phyloP scores from a whole-genome alignment of 495 filamentous ascomycete species.

The Neurospora sp. region DNA sequence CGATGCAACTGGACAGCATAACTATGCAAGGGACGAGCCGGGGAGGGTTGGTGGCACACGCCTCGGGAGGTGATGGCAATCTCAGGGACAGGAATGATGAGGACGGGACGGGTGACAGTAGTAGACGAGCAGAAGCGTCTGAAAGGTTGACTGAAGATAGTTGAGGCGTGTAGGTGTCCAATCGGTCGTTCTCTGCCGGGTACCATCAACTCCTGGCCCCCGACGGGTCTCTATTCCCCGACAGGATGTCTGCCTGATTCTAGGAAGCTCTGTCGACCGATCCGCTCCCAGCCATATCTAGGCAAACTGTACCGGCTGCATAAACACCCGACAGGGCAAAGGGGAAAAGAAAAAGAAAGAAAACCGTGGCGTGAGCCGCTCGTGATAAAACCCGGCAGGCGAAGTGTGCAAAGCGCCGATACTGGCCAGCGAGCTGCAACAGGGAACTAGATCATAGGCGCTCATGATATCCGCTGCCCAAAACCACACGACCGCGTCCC shows the following conservation, averaged over 20 bases:
- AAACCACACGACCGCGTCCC: background rate
- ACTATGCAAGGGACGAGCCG: background rate
- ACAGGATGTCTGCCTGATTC: background rate
- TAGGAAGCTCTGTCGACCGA: background rate
- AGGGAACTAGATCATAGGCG: background rate
- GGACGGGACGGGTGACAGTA: background rate
- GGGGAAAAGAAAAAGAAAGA: background rate
- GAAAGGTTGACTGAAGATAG: background rate
- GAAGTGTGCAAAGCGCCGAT: background rate
- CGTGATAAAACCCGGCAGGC: background rate
- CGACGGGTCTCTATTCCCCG: background rate
- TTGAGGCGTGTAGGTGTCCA: background rate
- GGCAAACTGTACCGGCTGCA: background rate
- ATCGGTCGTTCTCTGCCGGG: background rate
- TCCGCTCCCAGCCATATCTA: background rate
- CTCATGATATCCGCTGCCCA: background rate
- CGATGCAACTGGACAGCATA: background rate
- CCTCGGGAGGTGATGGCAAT: background rate
- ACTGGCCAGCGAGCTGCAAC: background rate
- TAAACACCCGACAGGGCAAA: background rate
- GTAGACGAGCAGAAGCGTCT: background rate
- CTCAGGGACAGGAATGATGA: background rate
- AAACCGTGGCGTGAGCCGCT: background rate
- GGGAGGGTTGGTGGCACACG: background rate
- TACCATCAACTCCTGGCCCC: background rate